A percentile compares a stretch with the other conserved stretches of the same genome.
Evolutionary conservation across 495 filamentous ascomycete genomes (phyloP).

Genomic region (Jackrogersella minutella): DNA sequence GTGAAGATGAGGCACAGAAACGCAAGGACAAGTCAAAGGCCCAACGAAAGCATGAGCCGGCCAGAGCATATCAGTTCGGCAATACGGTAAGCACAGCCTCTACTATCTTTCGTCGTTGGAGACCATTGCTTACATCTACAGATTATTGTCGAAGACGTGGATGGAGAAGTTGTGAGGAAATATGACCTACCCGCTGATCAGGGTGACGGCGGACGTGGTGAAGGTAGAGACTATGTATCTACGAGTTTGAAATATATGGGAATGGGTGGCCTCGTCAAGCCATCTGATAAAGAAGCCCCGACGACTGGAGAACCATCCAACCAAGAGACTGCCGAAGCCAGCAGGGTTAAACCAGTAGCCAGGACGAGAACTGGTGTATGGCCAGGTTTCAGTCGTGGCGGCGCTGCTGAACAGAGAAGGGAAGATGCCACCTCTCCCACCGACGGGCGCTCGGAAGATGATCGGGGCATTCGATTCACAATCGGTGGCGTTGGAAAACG

Average conservation of each 20-base stretch:
- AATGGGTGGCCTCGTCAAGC: constrained; percentile 54
- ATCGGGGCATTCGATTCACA: constrained; percentile 86
- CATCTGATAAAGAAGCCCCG: constrained; percentile 42
- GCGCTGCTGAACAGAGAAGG: constrained; percentile 49
- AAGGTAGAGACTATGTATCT: constrained; percentile 51
- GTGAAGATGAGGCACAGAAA: constrained; percentile 66
- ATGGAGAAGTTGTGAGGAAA: constrained; percentile 97
- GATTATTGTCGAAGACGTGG: constrained; percentile 97
- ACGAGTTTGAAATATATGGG: constrained; percentile 57
- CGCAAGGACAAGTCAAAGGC: constrained; percentile 64
- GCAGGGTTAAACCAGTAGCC: constrained; percentile 30
- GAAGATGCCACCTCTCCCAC: constrained; percentile 48
- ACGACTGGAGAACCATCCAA: constrained; percentile 35
- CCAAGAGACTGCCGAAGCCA: constrained; percentile 16
- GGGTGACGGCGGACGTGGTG: constrained; percentile 34
- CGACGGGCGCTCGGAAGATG: constrained; percentile 69
- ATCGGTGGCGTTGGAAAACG: constrained; percentile 74
- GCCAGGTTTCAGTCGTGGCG: constrained; percentile 61
- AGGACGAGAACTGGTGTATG: constrained; percentile 51
- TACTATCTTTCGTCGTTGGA: not conserved
- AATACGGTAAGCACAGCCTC: constrained; percentile 67
- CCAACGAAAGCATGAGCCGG: constrained; percentile 63
- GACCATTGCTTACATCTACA: constrained; percentile 44
- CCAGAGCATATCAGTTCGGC: constrained; percentile 93
- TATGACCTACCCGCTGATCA: constrained; percentile 77